Evolutionary conservation across 495 filamentous ascomycete genomes (phyloP), one percentile per base, ranked within the genome.

Genomic region (Lophiostoma macrostomum): DNA sequence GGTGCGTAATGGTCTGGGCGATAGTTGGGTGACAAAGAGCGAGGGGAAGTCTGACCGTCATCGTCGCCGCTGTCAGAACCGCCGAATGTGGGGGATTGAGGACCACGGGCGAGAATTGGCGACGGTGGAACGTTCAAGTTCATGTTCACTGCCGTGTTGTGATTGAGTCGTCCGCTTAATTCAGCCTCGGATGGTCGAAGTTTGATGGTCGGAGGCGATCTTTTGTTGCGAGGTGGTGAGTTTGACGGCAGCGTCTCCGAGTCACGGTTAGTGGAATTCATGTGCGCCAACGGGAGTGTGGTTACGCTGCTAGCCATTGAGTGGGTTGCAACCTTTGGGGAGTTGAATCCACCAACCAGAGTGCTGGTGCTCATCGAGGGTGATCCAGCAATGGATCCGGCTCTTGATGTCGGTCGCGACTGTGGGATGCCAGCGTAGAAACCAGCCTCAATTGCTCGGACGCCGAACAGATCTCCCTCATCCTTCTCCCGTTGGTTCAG

Each of bases 391-490:
- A 47, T 41, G 5, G 55, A 56, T 35, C 43, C 39, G 1, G 58
- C 53, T 41, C 63, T 59, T 5, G 73, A 74, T 14, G 50, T 63
- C 6, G 73, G 73, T 14, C 71, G 61, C 11, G 72, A 74, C 47
- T 75, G 74, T n/a, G 69, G 61, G 29, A 75, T 67, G 42, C 74
- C 74, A 45, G 70, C 72, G 48, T 58, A 72, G 50, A 64, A 73
- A 4, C 74, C 74, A 51, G 67, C 60, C 41, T 76, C 71, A 27
- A 76, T 58, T 23, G 72, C 74, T 34, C 71, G 58, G 22, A 73
- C 64, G 14, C 74, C 72, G 39, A 75, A 75, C 4, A 76, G 50
- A 60, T 76, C 70, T 5, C 71, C 71, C 50, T 74, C 73, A 46
- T 71, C 71, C 38, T 69, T 64, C 35, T 72, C 70, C n/a, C 63